Evolutionary conservation across 2,329 filamentous ascomycete species (phyloP), one percentile per base, ranked within the genome.

Genomic region (Beauveria medogensis): DNA sequence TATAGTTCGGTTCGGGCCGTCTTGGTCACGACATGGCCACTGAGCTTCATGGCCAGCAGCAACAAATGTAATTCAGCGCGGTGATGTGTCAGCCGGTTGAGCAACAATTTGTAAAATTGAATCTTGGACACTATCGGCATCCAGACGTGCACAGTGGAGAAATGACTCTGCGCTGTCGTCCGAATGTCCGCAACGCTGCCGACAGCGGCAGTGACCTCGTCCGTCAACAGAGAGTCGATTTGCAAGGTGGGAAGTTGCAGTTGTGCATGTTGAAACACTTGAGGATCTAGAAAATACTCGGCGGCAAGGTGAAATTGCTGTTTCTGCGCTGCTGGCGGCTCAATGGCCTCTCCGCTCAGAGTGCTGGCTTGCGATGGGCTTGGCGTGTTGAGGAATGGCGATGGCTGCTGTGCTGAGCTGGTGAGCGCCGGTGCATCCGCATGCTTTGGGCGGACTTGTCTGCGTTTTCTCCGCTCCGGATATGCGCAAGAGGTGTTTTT

Each of bases 51-150:
- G 12, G 61, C 62, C 41, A 64, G 50, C 24, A 61, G 43, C 12
- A 64, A 40, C 40, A 64, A 46, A 26, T 56, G 62, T 10, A 63
- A 26, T 24, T 64, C 55, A 20, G 61, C 40, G 4, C 51, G 26
- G 46, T 54, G 26, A 5, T 59, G 43, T 14, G 59, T 53, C 16
- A 63, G 54, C 16, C 61, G 55, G 16, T 47, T 61, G 18, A 59
- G 47, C 3, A 64, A 20, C 40, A 61, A 47, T 12, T 50, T 47
- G 10, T 51, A 57, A 22, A 64, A 64, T 5, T 51, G 43, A n/a
- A 51, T 53, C 26, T 61, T 63, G 44, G 56, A 61, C 14, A 64
- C 41, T 20, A 65, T 61, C 6, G 64, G 64, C 62, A 65, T 64
- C 64, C 62, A 65, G 20, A 61, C 47, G 9, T 65, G 64, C 8